A percentile compares a stretch with the other conserved stretches of the same genome.
Conservation (phyloP, 441 rosid genomes). For the Viola pubescens region DNA sequence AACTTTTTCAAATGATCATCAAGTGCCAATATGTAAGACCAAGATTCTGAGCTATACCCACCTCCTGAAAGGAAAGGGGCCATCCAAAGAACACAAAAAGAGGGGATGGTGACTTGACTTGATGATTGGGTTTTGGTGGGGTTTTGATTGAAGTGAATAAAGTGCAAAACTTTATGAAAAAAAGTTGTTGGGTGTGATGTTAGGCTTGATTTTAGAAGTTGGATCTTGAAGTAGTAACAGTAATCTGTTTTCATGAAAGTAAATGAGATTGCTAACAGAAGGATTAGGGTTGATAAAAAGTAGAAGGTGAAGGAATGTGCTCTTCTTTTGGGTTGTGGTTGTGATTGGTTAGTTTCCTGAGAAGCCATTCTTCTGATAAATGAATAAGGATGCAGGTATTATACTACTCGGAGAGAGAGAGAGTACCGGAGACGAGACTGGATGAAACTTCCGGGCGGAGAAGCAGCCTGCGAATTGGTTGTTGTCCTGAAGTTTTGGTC, state of each 20-base stretch:
- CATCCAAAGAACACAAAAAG: slow-evolving; percentile 82
- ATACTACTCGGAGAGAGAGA: not conserved
- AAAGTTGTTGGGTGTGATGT: slow-evolving; percentile 19
- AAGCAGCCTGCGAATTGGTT: not conserved
- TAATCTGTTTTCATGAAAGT: slow-evolving; percentile 26
- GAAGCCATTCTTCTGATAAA: slow-evolving; percentile 18
- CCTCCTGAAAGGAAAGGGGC: slow-evolving; percentile 90
- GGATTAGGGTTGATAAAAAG: slow-evolving; percentile 31
- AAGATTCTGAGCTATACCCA: slow-evolving; percentile 86
- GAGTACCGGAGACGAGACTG: not conserved
- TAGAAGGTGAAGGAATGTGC: slow-evolving; percentile 26
- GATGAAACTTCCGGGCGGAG: not conserved
- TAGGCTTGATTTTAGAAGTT: slow-evolving; percentile 30
- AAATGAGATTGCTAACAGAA: slow-evolving; percentile 37
- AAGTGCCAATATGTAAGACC: slow-evolving; percentile 69
- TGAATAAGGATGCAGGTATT: not conserved
- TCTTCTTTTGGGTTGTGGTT: slow-evolving; percentile 12
- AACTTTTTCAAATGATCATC: slow-evolving; percentile 14
- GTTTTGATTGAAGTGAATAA: slow-evolving; percentile 13
- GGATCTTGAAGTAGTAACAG: slow-evolving; percentile 22
- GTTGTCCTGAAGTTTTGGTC: not conserved
- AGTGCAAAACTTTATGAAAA: slow-evolving; percentile 24
- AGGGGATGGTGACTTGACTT: slow-evolving; percentile 19
- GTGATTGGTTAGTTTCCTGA: slow-evolving; percentile 11
- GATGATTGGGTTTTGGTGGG: slow-evolving; percentile 11